Conservation (phyloP, 208 protist species). For the Leishmania lainsoni region DNA sequence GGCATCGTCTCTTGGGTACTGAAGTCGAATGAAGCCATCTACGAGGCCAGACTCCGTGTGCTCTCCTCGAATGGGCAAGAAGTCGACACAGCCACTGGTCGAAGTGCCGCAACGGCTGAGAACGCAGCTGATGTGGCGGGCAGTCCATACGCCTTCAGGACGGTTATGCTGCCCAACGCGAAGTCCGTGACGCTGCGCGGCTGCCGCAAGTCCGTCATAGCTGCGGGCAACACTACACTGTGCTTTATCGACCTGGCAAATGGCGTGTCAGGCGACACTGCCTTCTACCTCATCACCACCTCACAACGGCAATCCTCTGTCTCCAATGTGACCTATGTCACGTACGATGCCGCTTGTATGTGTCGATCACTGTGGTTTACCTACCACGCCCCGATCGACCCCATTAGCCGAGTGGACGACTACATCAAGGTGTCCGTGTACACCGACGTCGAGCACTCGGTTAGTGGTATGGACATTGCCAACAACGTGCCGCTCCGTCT, state of each 20-base stretch:
- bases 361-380: constrained; percentile 41
- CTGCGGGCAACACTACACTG: constrained; percentile 36
- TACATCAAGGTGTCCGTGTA: constrained; percentile 40
- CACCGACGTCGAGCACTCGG: constrained; percentile 23
- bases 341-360: constrained; percentile 30
- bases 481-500: constrained; percentile 39
- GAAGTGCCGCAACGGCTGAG: neutral
- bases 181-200: constrained; percentile 45
- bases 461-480: constrained; percentile 3
- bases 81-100: constrained; percentile 1
- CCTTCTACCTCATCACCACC: constrained; percentile 44
- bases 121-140: constrained; percentile 32
- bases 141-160: constrained; percentile 49
- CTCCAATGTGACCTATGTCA: constrained; percentile 42
- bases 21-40: constrained; percentile 34
- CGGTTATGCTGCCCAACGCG: constrained; percentile 40
- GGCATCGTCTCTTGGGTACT: constrained; percentile 34
- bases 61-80: constrained; percentile 18
- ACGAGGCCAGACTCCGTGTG: constrained; percentile 16
- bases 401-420: constrained; percentile 36
- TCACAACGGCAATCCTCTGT: constrained; percentile 27
- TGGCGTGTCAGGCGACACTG: constrained; percentile 43
- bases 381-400: constrained; percentile 39
- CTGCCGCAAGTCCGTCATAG: constrained; percentile 36
- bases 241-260: constrained; percentile 53